phyloP scores from a whole-genome alignment of 2,329 filamentous ascomycete species.

The Arthrobotrys iridis region DNA sequence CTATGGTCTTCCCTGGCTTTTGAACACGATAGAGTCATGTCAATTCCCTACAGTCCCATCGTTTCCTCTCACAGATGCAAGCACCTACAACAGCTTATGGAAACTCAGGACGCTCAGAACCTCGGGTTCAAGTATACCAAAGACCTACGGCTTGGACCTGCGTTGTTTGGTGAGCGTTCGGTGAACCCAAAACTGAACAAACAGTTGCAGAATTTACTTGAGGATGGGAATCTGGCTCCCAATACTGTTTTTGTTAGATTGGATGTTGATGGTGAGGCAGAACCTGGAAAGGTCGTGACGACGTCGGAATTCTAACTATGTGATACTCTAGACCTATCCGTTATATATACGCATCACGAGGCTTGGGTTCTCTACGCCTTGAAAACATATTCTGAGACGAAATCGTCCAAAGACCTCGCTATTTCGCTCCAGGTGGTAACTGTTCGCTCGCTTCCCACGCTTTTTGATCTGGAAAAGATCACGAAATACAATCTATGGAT shows the following conservation, averaged over 20 bases:
- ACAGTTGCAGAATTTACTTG: neutral
- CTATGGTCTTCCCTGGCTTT: neutral
- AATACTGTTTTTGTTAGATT: neutral
- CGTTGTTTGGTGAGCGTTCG: neutral
- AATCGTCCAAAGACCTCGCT: neutral
- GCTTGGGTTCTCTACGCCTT: neutral
- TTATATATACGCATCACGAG: neutral
- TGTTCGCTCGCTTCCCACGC: neutral
- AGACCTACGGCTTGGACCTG: neutral
- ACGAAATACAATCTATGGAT: neutral
- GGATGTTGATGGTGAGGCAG: neutral
- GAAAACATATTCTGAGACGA: slow-evolving; percentile 3
- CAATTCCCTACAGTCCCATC: neutral
- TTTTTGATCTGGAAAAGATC: slow-evolving; percentile 21
- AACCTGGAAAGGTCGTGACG: neutral
- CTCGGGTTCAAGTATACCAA: neutral
- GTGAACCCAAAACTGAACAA: neutral
- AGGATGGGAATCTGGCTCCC: slow-evolving; percentile 8
- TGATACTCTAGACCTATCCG: neutral
- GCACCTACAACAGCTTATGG: neutral
- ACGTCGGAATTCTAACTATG: neutral
- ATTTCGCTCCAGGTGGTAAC: neutral
- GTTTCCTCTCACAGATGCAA: neutral
- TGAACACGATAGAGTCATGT: too few relatives aligned
- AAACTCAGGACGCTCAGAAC: neutral